Evolutionary conservation across 179 eudicot genomes (phyloP), one percentile per base, ranked within the genome.

Genomic region (Pouteria campechiana): DNA sequence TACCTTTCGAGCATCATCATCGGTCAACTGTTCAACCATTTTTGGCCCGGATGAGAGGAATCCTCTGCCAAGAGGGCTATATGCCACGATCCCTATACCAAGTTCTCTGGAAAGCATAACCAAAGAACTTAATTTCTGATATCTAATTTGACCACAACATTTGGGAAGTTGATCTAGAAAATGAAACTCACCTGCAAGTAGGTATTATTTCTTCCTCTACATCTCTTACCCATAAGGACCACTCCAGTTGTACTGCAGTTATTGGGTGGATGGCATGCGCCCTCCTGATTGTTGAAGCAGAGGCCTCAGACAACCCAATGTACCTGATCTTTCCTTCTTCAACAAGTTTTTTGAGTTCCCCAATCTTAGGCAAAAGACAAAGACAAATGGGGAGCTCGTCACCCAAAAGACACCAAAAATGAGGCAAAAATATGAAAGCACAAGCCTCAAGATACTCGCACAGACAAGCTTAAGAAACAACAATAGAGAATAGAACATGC

Each of bases 211-310:
- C 73, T 55, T 63, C 58, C 60, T 74, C 81, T 1, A 42, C 64
- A 53, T 64, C 76, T 47, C 76, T 55, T 0, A 65, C 22, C 79
- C 79, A 73, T 47, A 73, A 52, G 2, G 79, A 73, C 79, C 79
- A 73, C 50, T 74, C 81, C 35, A 70, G 17, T 44, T 70, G 70
- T 14, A 74, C 68, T 12, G 76, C 76, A n/a, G 73, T 67, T 28
- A 75, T 52, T 0, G 81, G 81, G 48, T 70, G 81, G 20, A 75
- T 63, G 16, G 76, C 73, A 41, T 74, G 81, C 2, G 73, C 81
- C 48, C 75, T 69, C 55, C 76, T 46, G 44, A 74, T 70, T 5
- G 76, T 74, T 5, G 81, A 59, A n/a, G 74, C 63, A 0, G 68
- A 74, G 32, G 81, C 76, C 62, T 73, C 79, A 11, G 79, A 73